These are phyloP conservation scores for Penicillium italicum DNA, from an alignment of 2,329 filamentous ascomycete species.

Conservation along the genomic window DNA sequence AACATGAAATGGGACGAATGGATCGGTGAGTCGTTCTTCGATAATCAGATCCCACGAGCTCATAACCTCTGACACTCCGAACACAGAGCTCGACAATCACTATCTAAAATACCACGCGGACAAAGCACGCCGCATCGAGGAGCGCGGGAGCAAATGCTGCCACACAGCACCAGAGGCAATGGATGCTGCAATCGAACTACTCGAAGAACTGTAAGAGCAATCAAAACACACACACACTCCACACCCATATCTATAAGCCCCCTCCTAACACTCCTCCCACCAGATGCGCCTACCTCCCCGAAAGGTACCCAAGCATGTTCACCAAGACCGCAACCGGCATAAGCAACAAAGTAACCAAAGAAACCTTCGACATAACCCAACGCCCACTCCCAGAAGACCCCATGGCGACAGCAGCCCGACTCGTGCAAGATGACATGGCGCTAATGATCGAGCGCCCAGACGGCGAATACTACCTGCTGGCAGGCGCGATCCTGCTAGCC, in stretches of 20 bases:
- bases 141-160: conserved; percentile 66
- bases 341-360: conserved; percentile 67
- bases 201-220: conserved; percentile 62
- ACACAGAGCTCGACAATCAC: conserved; percentile 70
- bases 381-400: conserved; percentile 69
- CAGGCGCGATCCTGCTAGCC: conserved; percentile 69
- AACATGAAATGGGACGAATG: conserved; percentile 67
- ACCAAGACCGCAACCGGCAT: conserved; percentile 61
- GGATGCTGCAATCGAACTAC: conserved; percentile 68
- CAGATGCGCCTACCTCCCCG: conserved; percentile 61
- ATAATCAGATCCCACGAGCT: not conserved
- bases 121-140: conserved; percentile 64
- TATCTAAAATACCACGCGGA: conserved; percentile 69
- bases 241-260: not conserved
- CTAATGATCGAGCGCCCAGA: conserved; percentile 76
- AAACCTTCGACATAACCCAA: conserved; percentile 65
- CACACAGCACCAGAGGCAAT: conserved; percentile 66
- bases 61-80: not conserved
- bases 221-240: not conserved
- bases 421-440: conserved; percentile 77
- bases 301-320: conserved; percentile 72
- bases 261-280: conserved; percentile 1
- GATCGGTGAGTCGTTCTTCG: conserved; percentile 50
- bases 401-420: conserved; percentile 68
- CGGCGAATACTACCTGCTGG: conserved; percentile 76